phyloP scores from a whole-genome alignment of 495 filamentous ascomycete species.

The Neurospora sp. region DNA sequence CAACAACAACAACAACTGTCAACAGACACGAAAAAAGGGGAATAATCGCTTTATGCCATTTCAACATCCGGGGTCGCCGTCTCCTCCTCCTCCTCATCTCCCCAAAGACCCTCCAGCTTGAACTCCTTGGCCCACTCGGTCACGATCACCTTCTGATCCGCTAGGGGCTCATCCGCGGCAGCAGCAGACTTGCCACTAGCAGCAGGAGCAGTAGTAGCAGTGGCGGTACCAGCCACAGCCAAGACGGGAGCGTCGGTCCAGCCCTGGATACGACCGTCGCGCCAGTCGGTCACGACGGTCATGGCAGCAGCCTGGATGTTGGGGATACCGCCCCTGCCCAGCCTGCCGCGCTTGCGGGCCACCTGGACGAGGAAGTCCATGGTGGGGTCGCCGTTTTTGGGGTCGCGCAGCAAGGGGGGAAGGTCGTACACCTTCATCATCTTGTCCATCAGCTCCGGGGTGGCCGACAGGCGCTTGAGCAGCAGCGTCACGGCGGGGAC shows the following conservation, averaged over 20 bases:
- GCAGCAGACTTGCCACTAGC: constrained; percentile 8
- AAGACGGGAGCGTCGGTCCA: constrained; percentile 71
- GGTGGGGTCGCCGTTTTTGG: constrained; percentile 58
- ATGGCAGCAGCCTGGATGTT: constrained; percentile 82
- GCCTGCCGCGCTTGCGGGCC: constrained; percentile 77
- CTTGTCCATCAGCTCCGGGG: constrained; percentile 60
- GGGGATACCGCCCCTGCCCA: constrained; percentile 84
- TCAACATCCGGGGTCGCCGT: constrained; percentile 20
- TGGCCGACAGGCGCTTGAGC: constrained; percentile 62
- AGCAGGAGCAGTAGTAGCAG: constrained; percentile 10
- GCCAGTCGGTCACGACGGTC: constrained; percentile 89
- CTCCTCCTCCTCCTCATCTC: constrained; percentile 33
- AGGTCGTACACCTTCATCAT: constrained; percentile 75
- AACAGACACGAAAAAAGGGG: constrained; percentile 1
- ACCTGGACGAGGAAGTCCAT: constrained; percentile 94
- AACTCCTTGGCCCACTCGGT: constrained; percentile 93
- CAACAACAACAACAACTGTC: neutral
- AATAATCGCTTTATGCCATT: constrained; percentile 13
- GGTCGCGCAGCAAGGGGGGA: constrained; percentile 56
- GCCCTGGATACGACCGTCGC: constrained; percentile 89
- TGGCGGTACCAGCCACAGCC: constrained; percentile 36
- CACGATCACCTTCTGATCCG: constrained; percentile 80
- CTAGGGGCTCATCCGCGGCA: constrained; percentile 28
- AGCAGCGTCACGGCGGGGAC: constrained; percentile 75
- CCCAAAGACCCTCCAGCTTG: constrained; percentile 90